These are phyloP conservation scores for Lindgomyces ingoldianus DNA, from an alignment of 495 filamentous ascomycete species.

Conservation along the genomic window DNA sequence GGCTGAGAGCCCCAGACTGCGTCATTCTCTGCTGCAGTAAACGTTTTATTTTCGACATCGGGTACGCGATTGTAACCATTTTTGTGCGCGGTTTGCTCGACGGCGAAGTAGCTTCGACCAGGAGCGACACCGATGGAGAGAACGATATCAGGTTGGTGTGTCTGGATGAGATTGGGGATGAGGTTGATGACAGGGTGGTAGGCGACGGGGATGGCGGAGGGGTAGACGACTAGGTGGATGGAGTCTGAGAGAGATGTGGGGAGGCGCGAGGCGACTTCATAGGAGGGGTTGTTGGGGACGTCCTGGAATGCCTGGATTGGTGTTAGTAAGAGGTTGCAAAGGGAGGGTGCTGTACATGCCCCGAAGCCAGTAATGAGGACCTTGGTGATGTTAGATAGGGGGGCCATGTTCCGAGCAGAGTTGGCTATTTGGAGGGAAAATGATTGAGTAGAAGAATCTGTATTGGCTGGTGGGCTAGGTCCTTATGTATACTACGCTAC, in stretches of 20 bases:
- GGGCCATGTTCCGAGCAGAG: conserved; percentile 14
- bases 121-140: conserved; percentile 39
- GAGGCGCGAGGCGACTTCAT: conserved; percentile 14
- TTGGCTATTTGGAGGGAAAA: too few species aligned
- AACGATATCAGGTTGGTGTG: conserved; percentile 33
- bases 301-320: conserved; percentile 3
- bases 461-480: too few species aligned
- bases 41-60: conserved; percentile 32
- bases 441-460: too few species aligned
- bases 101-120: conserved; percentile 36
- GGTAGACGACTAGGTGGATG: conserved; percentile 29
- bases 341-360: conserved; percentile 14
- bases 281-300: conserved; percentile 27
- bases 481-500: too few species aligned
- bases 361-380: conserved; percentile 40
- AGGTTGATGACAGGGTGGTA: conserved; percentile 33
- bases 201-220: conserved; percentile 29
- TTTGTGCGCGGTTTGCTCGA: conserved; percentile 35
- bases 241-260: neutral
- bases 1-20: conserved; percentile 35
- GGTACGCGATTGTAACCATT: conserved; percentile 35
- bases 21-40: conserved; percentile 32
- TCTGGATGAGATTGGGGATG: conserved; percentile 27
- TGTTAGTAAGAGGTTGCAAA: neutral
- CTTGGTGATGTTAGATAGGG: conserved; percentile 11